Base-by-base conservation (phyloP, 208 protist species). In the Trypanosoma mega region DNA sequence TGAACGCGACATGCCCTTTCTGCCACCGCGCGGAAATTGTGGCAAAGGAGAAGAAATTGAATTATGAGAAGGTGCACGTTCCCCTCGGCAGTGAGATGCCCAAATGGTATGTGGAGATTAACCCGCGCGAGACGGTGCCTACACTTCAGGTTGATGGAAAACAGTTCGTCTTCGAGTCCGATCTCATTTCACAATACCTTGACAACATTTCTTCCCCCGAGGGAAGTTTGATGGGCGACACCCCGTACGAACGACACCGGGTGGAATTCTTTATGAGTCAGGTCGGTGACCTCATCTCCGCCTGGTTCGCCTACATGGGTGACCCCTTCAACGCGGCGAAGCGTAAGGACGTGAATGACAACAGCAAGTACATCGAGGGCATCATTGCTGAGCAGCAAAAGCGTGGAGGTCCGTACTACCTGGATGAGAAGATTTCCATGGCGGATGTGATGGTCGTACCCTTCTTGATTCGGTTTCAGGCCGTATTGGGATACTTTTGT, bases 231-330 rank as follows among this genome's bases (percentile, higher is more conserved):
- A 73, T 78, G 61, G 82, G 81, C 27, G 18, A 52, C 8, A 78
- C 68, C 3, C 41, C 80, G 21, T 44, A 72, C 34, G 63, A 93
- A 68, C 76, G 77, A 27, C 70, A 90, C 56, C 68, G 63, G 24
- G 78, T 93, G 37, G 73, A 89, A 59, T 89, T 90, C 47, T 93
- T 93, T 64, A 45, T 88, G 47, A 74, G 52, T 23, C 78, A 93
- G 67, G 54, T 76, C 3, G 57, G 74, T 23, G 71, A 89, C 37
- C 64, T 93, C 51, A 78, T 78, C 26, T 44, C 54, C 2, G 75
- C 82, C 24, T 63, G 61, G 46, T 78, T 82, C 70, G 55, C 20
- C 8, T 54, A 86, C 1, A 60, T 90, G 6, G 45, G 67, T 21
- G 80, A 90, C 53, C 79, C 80, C 18, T 63, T 82, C 29, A 82